Conservation (phyloP, 306 rosid species). For the Argentina anserina region DNA sequence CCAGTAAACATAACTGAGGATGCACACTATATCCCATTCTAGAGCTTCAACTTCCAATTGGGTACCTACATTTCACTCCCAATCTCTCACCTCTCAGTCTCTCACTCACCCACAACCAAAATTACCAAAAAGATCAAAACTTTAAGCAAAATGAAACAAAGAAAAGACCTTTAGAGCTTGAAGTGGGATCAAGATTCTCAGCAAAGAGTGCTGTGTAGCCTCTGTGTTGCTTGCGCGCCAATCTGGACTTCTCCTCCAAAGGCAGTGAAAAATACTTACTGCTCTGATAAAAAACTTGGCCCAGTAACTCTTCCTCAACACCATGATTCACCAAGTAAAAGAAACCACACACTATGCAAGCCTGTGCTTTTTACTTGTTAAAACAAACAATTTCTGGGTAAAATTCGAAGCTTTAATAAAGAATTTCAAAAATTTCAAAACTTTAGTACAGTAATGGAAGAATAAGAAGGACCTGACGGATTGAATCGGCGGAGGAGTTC, state of each 20-base stretch:
- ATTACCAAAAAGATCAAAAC: not conserved
- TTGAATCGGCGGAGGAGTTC: constrained; percentile 42
- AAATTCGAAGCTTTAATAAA: not conserved
- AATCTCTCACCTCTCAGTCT: not conserved
- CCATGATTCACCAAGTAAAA: constrained; percentile 85
- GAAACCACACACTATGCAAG: constrained; percentile 72
- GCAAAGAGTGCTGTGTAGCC: constrained; percentile 74
- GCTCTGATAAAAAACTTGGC: constrained; percentile 44
- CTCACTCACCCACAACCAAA: not conserved
- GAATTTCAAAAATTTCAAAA: not conserved
- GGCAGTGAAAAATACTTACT: constrained; percentile 59
- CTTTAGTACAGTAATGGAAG: not conserved
- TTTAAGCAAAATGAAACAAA: not conserved
- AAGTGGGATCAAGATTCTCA: constrained; percentile 53
- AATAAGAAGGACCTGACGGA: constrained; percentile 47
- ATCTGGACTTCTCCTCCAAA: constrained; percentile 44
- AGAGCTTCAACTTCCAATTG: not conserved
- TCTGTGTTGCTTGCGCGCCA: constrained; percentile 53
- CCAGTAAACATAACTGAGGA: not conserved
- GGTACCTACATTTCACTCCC: not conserved
- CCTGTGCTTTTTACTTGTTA: constrained; percentile 31
- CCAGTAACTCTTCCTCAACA: constrained; percentile 44
- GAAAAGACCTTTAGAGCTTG: constrained; percentile 48
- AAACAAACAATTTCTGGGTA: not conserved
- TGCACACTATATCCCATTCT: not conserved